Percentiles rank a stretch among this genome's conserved stretches.
phyloP scores from a whole-genome alignment of 164 flowering plant species.

The Echeveria elegans region DNA sequence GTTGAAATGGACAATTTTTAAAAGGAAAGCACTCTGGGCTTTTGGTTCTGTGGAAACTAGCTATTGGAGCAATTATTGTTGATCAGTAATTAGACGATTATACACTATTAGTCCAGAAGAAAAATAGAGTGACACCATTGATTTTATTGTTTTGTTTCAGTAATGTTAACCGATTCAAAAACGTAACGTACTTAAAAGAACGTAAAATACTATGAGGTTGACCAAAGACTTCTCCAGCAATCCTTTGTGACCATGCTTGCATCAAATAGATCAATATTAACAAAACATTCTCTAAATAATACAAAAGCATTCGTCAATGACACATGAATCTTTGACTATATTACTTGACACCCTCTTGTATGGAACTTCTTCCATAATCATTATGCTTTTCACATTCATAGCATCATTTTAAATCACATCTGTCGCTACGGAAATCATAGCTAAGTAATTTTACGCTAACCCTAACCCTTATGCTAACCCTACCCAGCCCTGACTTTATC shows the following conservation, averaged over 20 bases:
- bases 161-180: no score
- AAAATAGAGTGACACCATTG: no score
- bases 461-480: no score
- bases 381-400: conserved; percentile 8
- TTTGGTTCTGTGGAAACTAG: no score
- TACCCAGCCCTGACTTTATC: no score
- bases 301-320: not conserved
- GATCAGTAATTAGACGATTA: no score
- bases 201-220: not conserved
- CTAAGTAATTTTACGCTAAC: not conserved
- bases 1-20: no score
- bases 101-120: no score
- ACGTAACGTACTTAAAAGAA: not conserved
- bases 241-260: not conserved
- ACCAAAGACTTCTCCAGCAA: not conserved
- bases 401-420: not conserved
- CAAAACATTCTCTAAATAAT: not conserved
- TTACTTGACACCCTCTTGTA: not conserved
- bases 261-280: not conserved
- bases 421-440: not conserved
- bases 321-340: conserved; percentile 7
- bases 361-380: not conserved
- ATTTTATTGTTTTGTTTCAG: no score
- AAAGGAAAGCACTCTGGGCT: no score
- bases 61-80: no score